Conservation (phyloP, 345 rosid species). For the Ceriops decandra region DNA sequence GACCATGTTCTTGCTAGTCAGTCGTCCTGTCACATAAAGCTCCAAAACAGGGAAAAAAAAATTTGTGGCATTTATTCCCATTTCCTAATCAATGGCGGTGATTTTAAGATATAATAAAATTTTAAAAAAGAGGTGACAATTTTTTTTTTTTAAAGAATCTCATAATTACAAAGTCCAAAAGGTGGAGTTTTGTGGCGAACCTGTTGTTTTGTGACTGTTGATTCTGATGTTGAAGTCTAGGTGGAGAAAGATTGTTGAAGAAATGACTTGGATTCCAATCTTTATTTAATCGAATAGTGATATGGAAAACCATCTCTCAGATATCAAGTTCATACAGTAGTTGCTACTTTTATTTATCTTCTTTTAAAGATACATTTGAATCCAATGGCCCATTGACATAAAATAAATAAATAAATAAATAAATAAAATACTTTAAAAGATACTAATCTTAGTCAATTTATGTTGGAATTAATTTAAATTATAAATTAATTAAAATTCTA, state of each 20-base stretch:
- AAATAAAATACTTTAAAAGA: constrained; percentile 3
- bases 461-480: too few species aligned
- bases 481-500: too few species aligned
- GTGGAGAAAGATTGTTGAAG: constrained; percentile 7
- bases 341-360: constrained; percentile 1
- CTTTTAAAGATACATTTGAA: constrained; percentile 8
- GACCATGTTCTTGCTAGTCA: constrained; percentile 20
- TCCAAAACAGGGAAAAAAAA: constrained; percentile 25
- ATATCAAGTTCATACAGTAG: not conserved
- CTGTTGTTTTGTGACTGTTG: constrained; percentile 52
- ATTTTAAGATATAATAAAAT: constrained; percentile 18
- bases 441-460: constrained; percentile 1
- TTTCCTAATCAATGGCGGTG: constrained; percentile 57
- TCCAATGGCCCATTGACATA: constrained; percentile 7
- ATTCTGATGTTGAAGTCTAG: constrained; percentile 27
- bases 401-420: not conserved
- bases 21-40: constrained; percentile 23
- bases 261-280: constrained; percentile 45
- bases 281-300: not conserved
- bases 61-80: constrained; percentile 40
- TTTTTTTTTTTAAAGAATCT: constrained; percentile 40
- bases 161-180: constrained; percentile 59
- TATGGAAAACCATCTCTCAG: not conserved
- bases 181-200: constrained; percentile 69
- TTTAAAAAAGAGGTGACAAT: constrained; percentile 11